Evolutionary conservation across 352 stramenopile species (phyloP).

Genomic region (Phytopythium cucurbitacearum): DNA sequence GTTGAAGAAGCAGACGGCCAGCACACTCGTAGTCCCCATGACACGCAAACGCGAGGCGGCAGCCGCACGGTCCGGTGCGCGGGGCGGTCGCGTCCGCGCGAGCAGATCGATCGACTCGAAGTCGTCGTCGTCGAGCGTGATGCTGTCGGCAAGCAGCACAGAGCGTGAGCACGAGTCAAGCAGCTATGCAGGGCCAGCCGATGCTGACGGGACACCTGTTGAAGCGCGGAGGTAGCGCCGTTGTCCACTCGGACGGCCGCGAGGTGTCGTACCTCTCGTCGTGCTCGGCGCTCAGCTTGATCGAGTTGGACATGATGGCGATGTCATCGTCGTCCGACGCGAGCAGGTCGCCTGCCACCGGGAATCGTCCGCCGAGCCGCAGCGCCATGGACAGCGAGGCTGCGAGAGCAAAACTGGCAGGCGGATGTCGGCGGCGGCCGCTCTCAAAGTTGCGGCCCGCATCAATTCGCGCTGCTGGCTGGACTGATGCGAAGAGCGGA

Average conservation of each 20-base stretch:
- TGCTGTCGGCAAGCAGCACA: neutral
- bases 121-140: conserved; percentile 13
- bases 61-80: neutral
- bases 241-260: no score
- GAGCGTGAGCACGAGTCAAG: no score
- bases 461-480: no score
- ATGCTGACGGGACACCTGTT: no score
- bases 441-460: neutral
- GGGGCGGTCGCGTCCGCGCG: conserved; percentile 1
- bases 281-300: conserved; percentile 5
- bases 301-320: conserved; percentile 13
- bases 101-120: conserved; percentile 15
- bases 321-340: conserved; percentile 12
- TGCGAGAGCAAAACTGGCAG: neutral
- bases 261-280: conserved; percentile 1
- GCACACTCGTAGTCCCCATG: conserved; percentile 8
- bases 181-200: no score
- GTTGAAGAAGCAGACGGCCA: conserved; percentile 18
- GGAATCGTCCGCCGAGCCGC: neutral
- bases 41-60: conserved; percentile 8
- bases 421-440: conserved; percentile 2
- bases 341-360: neutral
- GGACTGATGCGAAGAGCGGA: no score
- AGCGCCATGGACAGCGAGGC: neutral
- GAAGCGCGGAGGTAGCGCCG: no score